Evolutionary conservation across 345 rosid genomes (phyloP).

Genomic region (Passiflora organensis): DNA sequence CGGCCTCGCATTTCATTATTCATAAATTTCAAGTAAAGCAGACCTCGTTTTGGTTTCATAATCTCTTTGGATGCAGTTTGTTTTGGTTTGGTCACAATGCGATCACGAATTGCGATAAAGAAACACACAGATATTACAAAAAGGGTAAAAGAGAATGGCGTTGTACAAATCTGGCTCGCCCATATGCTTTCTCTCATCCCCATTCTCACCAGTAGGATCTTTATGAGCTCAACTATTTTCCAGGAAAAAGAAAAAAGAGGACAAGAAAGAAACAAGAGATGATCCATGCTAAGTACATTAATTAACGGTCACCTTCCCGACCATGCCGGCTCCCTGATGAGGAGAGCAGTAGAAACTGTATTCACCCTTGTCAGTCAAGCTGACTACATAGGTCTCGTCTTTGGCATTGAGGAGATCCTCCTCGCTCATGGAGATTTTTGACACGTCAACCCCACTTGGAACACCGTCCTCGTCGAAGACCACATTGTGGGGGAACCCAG

Average conservation of each 20-base stretch:
- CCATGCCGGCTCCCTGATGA: slow-evolving; percentile 97
- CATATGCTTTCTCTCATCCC: slow-evolving; percentile 2
- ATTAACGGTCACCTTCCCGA: slow-evolving; percentile 74
- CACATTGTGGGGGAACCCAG: slow-evolving; percentile 90
- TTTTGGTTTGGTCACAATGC: too few species aligned
- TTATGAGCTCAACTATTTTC: slow-evolving; percentile 12
- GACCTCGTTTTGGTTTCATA: too few species aligned
- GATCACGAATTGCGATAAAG: too few species aligned
- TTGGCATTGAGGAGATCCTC: slow-evolving; percentile 58
- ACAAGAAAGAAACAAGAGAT: slow-evolving; percentile 7
- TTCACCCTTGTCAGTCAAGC: slow-evolving; percentile 64
- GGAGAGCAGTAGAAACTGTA: slow-evolving; percentile 80
- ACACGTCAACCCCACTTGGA: slow-evolving; percentile 73
- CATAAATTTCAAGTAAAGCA: too few species aligned
- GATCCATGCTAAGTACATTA: slow-evolving; percentile 18
- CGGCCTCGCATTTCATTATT: too few species aligned
- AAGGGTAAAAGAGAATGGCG: slow-evolving; percentile 11
- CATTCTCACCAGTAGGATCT: slow-evolving; percentile 1
- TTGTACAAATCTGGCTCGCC: slow-evolving; percentile 4
- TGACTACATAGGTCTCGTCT: slow-evolving; percentile 63
- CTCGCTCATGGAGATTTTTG: slow-evolving; percentile 76
- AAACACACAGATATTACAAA: too few species aligned
- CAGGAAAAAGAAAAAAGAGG: slow-evolving; percentile 4
- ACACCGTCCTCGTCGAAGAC: slow-evolving; percentile 81
- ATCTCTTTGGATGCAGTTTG: too few species aligned